Evolutionary conservation across 768 basidiomycete genomes (phyloP), one percentile per base, ranked within the genome.

Genomic region (Russula earlei): DNA sequence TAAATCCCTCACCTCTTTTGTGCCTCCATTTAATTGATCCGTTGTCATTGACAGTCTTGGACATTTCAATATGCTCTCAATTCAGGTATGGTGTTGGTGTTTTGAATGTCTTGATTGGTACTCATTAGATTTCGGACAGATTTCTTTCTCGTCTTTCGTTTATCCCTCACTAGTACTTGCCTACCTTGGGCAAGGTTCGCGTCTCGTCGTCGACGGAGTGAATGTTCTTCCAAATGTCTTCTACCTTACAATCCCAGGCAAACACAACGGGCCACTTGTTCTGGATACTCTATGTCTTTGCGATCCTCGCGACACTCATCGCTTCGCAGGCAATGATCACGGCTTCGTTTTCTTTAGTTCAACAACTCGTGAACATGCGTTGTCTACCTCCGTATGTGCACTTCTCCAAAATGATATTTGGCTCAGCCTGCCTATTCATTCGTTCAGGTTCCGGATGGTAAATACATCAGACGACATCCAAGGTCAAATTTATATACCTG

Each of bases 101-200:
- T 49, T 20, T 34, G 24, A 12, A 36, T 12, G 3, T 11, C 34
- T 9, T 36, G 20, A 1, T n/a, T 37, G 17, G 5, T 11, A 15
- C 11, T 5, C 25, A 11, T 33, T 22, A 0, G 7, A 27, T 25
- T 31, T 3, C 17, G 19, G 48, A 25, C 49, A 80, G 75, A 64
- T 81, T 24, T 80, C 79, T 0, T 85, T 85, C 64, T 64, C 66
- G 22, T 58, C 52, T 11, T 69, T 82, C 49, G 81, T 79, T 1
- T 85, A 82, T 63, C 83, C 83, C 0, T 75, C 76, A 15, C 70
- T 87, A 36, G 57, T 82, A 1, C 71, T 87, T 0, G 79, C 81
- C 6, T 87, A 87, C 63, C 77, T 87, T 17, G 85, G 85, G 1
- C 85, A 87, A 68, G 85, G 85, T 14, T 80, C 85, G 11, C 72